phyloP scores from a whole-genome alignment of 257 asterid genomes.

The Penstemon eatonii region DNA sequence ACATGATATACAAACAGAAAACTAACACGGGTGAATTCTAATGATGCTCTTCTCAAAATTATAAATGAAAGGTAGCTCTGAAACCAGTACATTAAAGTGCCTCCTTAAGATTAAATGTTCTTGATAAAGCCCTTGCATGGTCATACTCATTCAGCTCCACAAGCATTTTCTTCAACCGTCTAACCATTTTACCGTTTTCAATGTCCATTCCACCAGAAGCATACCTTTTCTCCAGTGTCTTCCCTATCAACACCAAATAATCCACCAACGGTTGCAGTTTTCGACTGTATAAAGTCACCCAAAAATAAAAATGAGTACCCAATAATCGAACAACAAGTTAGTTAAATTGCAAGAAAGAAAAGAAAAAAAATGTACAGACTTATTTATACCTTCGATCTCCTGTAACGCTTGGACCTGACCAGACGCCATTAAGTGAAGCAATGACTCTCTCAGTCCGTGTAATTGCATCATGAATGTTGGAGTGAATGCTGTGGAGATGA shows the following conservation, averaged over 20 bases:
- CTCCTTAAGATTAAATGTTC: constrained; percentile 87
- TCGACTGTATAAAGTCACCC: constrained; percentile 34
- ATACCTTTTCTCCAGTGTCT: constrained; percentile 56
- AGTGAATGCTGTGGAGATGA: constrained; percentile 76
- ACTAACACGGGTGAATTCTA: too few relatives aligned
- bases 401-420: constrained; percentile 75
- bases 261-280: constrained; percentile 81
- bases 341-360: constrained; percentile 3
- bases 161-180: constrained; percentile 87
- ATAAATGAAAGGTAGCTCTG: too few relatives aligned
- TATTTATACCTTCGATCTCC: constrained; percentile 59
- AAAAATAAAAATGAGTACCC: not conserved
- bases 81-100: constrained; percentile 48
- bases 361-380: too few relatives aligned
- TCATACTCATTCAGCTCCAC: constrained; percentile 89
- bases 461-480: constrained; percentile 78
- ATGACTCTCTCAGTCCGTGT: constrained; percentile 74
- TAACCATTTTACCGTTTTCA: constrained; percentile 59
- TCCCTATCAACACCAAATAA: constrained; percentile 62
- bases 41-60: too few relatives aligned
- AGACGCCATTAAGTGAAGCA: constrained; percentile 76
- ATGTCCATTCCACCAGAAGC: constrained; percentile 40
- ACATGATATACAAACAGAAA: too few relatives aligned
- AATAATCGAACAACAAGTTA: not conserved
- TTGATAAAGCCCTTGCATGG: constrained; percentile 64